Evolutionary conservation across 1,284 basidiomycete species (phyloP).

Genomic region (Baeospora myosura): DNA sequence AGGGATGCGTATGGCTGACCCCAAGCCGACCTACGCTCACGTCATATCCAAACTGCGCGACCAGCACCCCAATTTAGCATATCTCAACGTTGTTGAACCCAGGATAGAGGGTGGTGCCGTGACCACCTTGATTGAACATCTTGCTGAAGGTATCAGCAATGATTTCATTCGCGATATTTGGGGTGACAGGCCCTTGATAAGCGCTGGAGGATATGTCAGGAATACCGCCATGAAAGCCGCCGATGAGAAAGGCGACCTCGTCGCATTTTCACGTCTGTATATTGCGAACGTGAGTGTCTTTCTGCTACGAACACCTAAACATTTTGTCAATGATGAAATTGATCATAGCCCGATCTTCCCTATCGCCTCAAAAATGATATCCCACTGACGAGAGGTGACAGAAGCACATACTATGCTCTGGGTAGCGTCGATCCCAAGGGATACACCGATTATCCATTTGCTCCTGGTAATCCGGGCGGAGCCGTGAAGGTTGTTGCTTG

Average conservation of each 20-base stretch:
- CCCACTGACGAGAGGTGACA: conserved; percentile 17
- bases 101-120: conserved; percentile 20
- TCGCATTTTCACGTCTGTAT: conserved; percentile 43
- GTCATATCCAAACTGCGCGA: conserved; percentile 25
- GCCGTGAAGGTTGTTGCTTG: too few relatives aligned
- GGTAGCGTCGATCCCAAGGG: conserved; percentile 19
- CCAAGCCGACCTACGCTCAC: conserved; percentile 33
- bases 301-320: neutral
- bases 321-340: neutral
- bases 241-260: conserved; percentile 27
- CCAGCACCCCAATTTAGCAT: conserved; percentile 42
- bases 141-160: conserved; percentile 17
- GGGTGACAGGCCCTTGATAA: conserved; percentile 34
- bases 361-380: conserved; percentile 26
- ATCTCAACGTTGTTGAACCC: conserved; percentile 50
- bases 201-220: conserved; percentile 37
- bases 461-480: too few relatives aligned
- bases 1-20: conserved; percentile 43
- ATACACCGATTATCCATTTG: conserved; percentile 29
- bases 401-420: conserved; percentile 19
- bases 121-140: conserved; percentile 12
- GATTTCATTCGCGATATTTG: conserved; percentile 26
- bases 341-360: conserved; percentile 43
- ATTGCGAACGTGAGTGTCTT: conserved; percentile 36
- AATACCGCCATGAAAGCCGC: conserved; percentile 26